Base-by-base conservation (phyloP, 73 alveolate species). In the Symbiodinium natans region DNA sequence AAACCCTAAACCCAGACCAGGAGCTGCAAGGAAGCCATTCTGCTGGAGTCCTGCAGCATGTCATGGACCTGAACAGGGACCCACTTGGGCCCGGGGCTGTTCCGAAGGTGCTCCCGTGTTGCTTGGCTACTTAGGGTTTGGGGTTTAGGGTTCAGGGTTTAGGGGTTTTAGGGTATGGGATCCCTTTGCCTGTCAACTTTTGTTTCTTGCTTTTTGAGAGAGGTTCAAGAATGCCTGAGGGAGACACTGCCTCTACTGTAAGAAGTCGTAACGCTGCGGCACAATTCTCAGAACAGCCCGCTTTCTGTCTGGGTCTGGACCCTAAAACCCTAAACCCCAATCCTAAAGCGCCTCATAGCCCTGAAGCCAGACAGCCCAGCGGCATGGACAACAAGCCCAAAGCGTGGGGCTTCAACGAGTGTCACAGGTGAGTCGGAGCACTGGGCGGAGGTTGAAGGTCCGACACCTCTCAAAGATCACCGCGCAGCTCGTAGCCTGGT, bases 31-130 rank as follows among this genome's bases (percentile, higher is more conserved):
- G 97, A 13, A 10, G n/a, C 29, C 21, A 41, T 80, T 41, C 56
- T 8, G 97, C 97, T 13, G 52, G 39, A 29, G 33, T 48, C 21
- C 52, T 90, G 40, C 83, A 41, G 88, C 97, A 73, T 17, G 97
- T 90, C 54, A 90, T 90, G 88, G 77, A 41, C 52, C 27, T 9
- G 38, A 90, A 90, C 83, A 88, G 97, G 25, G 88, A 43, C 48
- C 41, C 36, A n/a, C 54, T 34, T 15, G 39, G 34, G 41, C 87
- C 88, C 8, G 39, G 77, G 3, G 80, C 80, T 29, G 80, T 63
- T 8, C 77, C 77, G 54, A 84, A 68, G 52, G 38, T 29, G 39
- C 40, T 90, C 54, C 97, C 97, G 2, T 41, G 97, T 36, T 8
- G 40, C 97, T 15, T 9, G 38, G 93, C 36, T 48, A 10, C 88